A percentile compares a stretch with the other conserved stretches of the same genome.
Conservation (phyloP, 106 monocot genomes). For the Phalaenopsis equestris region DNA sequence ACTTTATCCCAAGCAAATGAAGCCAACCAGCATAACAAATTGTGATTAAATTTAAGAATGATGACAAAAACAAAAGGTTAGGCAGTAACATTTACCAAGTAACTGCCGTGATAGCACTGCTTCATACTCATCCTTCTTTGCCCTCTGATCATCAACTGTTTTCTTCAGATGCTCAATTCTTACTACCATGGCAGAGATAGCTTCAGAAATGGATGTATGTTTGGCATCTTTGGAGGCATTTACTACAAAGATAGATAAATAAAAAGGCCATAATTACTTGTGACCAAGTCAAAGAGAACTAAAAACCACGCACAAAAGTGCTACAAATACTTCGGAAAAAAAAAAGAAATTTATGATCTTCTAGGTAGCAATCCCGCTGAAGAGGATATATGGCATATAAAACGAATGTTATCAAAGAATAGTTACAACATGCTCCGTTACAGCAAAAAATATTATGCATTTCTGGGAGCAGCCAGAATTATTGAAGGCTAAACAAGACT, state of each 20-base stretch:
- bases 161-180: constrained; percentile 27
- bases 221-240: constrained; percentile 39
- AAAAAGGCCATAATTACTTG: neutral
- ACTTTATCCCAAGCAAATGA: neutral
- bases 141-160: constrained; percentile 23
- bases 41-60: neutral
- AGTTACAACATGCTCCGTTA: neutral
- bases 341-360: neutral
- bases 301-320: neutral
- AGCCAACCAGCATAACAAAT: neutral
- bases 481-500: neutral
- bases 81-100: constrained; percentile 17
- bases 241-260: constrained; percentile 22
- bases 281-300: neutral
- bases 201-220: constrained; percentile 11
- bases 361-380: neutral
- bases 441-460: neutral
- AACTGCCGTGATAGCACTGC: constrained; percentile 32
- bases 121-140: constrained; percentile 29
- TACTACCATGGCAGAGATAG: constrained; percentile 17
- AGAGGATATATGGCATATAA: neutral
- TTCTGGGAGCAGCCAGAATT: neutral
- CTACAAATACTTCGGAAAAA: neutral
- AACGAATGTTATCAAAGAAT: neutral
- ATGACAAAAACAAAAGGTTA: neutral